Evolutionary conservation across 2,329 filamentous ascomycete species (phyloP).

Genomic region (Epichloe sibirici): DNA sequence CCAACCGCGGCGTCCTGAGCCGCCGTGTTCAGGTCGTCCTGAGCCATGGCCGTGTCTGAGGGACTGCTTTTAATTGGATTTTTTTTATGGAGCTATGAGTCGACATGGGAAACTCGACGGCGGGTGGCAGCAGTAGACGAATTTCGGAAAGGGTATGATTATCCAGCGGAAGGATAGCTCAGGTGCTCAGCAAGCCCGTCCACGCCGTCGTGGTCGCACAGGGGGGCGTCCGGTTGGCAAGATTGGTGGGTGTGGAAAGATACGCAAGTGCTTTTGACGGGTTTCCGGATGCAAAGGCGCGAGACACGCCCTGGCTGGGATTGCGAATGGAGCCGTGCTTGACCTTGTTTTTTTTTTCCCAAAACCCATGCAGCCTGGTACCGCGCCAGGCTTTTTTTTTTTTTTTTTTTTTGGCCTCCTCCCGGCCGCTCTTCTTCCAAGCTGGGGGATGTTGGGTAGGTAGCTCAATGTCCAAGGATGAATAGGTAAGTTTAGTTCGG

Average conservation of each 20-base stretch:
- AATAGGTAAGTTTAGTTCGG: neutral
- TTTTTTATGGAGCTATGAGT: constrained; percentile 25
- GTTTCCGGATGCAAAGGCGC: constrained; percentile 7
- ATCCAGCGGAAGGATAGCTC: constrained; percentile 1
- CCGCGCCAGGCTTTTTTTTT: constrained; percentile 2
- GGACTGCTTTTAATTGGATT: constrained; percentile 21
- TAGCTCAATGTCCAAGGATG: neutral
- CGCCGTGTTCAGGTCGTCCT: constrained; percentile 19
- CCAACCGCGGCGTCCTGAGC: constrained; percentile 18
- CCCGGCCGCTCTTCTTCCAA: neutral
- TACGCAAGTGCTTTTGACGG: constrained; percentile 3
- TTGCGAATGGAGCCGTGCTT: constrained; percentile 4
- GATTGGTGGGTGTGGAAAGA: constrained; percentile 2
- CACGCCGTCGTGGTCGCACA: constrained; percentile 4
- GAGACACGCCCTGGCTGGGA: constrained; percentile 8
- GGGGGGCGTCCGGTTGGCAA: constrained; percentile 5
- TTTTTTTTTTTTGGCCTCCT: neutral
- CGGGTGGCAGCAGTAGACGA: constrained; percentile 7
- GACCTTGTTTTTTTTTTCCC: neutral
- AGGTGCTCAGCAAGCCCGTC: neutral
- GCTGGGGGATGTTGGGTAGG: neutral
- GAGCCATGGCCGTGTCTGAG: constrained; percentile 10
- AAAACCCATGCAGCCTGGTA: constrained; percentile 2
- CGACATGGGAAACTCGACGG: constrained; percentile 17
- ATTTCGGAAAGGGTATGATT: constrained; percentile 1